Evolutionary conservation across 345 rosid genomes (phyloP), one percentile per base, ranked within the genome.

Genomic region (Toxicodendron radicans): DNA sequence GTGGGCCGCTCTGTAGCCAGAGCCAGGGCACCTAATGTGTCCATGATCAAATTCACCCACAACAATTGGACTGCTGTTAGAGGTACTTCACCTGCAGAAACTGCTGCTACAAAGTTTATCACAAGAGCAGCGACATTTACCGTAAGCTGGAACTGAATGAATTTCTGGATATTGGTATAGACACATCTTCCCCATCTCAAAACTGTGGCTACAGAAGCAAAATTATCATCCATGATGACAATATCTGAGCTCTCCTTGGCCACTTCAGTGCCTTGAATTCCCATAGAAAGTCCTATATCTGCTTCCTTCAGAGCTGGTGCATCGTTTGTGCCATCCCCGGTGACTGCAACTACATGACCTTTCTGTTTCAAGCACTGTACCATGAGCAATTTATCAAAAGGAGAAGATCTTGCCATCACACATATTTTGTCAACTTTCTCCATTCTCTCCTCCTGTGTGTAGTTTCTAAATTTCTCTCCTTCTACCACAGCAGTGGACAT

Each of bases 161-260:
- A 88, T 52, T 93, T 91, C 66, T 93, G 93, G 54, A 93, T 88
- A 80, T 89, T 93, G 71, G 77, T 84, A 76, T 89, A 89, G 2
- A 93, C 92, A 51, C 95, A 90, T 60, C 97, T 84, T 7, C 97
- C 98, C 97, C 95, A 88, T 64, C 77, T 87, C 66, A 91, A 66
- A 46, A 88, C 95, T 0, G 88, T 90, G 8, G 85, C 86, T 7
- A 87, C 91, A 0, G 95, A 87, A 7, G 90, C 86, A 3, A 93
- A 93, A 53, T 93, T 88, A 67, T 91, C 93, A 20, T 91, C 92
- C 53, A 91, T 79, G 30, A 93, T 90, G 63, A 90, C 87, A 8
- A 91, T 91, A 81, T 91, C 97, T 0, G 97, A 91, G 81, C 94
- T 88, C 76, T 89, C 91, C 56, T 93, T 91, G 1, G 97, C 95